Percentiles rank a stretch among this genome's conserved stretches.
Conservation (phyloP, 2,329 filamentous ascomycete species). For the Monosporascus sp. region DNA sequence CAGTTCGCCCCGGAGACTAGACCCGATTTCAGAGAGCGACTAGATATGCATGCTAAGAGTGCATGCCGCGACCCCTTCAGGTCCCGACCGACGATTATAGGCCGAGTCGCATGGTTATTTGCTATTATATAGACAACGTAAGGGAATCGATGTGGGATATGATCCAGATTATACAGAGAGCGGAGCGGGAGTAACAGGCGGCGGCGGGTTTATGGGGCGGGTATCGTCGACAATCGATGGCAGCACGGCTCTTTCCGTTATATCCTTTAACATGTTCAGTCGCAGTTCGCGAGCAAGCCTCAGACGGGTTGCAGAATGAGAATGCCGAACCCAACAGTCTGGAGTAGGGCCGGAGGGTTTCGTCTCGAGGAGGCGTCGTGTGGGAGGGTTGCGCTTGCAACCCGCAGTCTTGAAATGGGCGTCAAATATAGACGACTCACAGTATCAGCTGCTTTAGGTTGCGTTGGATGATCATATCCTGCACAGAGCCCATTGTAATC, state of each 20-base stretch:
- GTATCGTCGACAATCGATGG: neutral
- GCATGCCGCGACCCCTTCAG: no score
- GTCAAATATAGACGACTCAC: slow-evolving; percentile 37
- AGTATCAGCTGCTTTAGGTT: slow-evolving; percentile 76
- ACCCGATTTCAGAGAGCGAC: neutral
- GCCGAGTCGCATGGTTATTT: neutral
- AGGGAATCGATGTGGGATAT: neutral
- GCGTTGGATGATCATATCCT: slow-evolving; percentile 83
- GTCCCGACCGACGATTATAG: no score
- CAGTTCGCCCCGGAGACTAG: neutral
- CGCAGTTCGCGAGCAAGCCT: neutral
- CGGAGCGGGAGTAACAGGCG: neutral
- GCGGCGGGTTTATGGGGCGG: neutral
- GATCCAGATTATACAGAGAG: neutral
- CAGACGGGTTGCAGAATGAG: neutral
- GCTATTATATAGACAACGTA: neutral
- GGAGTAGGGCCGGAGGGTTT: neutral
- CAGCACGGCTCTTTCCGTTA: neutral
- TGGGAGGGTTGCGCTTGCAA: slow-evolving; percentile 6
- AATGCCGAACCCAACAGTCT: neutral
- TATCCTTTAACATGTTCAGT: neutral
- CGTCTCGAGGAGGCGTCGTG: slow-evolving; percentile 7
- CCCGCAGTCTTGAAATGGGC: slow-evolving; percentile 1
- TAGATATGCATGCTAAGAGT: neutral
- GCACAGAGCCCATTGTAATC: slow-evolving; percentile 80